These are phyloP conservation scores for Salvia splendens DNA, from an alignment of 257 asterid genomes.

Conservation along the genomic window DNA sequence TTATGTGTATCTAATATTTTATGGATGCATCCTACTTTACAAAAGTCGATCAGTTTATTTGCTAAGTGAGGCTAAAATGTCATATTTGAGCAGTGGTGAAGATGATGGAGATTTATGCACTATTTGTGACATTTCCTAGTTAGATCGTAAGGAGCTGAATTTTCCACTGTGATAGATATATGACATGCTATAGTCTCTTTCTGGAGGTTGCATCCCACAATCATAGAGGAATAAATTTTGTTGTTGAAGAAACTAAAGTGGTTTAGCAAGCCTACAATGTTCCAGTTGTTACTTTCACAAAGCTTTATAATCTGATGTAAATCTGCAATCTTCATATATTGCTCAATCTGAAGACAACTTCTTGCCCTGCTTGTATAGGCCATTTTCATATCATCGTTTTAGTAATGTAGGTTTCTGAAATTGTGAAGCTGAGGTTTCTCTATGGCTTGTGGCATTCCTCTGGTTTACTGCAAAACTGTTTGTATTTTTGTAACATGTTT, in stretches of 20 bases:
- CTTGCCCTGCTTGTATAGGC: neutral
- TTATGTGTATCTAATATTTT: neutral
- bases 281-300: neutral
- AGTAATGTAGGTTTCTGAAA: neutral
- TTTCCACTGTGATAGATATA: slow-evolving; percentile 4
- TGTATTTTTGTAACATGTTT: neutral
- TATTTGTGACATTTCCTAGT: neutral
- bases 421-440: slow-evolving; percentile 6
- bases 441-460: slow-evolving; percentile 1
- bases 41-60: slow-evolving; percentile 1
- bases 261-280: neutral
- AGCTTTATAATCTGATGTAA: neutral
- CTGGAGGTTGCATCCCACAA: neutral
- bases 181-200: slow-evolving; percentile 1
- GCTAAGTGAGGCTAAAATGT: neutral
- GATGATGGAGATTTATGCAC: slow-evolving; percentile 10
- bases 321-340: neutral
- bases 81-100: neutral
- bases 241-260: neutral
- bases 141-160: neutral
- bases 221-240: neutral
- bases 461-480: neutral
- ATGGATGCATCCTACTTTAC: neutral
- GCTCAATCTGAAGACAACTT: neutral
- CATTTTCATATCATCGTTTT: neutral